Conservation (phyloP, 768 basidiomycete species). For the Amanita rubescens region DNA sequence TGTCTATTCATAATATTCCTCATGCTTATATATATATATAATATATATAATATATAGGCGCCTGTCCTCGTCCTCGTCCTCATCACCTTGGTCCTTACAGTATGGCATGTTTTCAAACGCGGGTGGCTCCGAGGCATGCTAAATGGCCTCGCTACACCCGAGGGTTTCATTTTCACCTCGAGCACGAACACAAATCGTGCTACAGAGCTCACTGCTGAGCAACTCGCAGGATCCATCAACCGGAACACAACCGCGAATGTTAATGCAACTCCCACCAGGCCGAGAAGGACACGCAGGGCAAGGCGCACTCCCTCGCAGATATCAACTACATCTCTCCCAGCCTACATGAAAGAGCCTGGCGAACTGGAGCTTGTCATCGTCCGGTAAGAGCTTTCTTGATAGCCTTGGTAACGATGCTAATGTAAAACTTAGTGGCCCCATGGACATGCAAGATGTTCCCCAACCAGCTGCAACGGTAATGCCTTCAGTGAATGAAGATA, state of each 20-base stretch:
- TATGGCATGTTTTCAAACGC: not conserved
- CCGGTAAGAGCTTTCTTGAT: conserved; percentile 24
- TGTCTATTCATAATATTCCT: not conserved
- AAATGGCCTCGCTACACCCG: not conserved
- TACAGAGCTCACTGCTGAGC: conserved; percentile 47
- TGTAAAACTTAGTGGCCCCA: conserved; percentile 31
- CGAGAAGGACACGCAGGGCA: conserved; percentile 35
- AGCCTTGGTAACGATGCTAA: not conserved
- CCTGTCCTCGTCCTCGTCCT: not conserved
- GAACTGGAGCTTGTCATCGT: conserved; percentile 74
- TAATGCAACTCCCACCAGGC: conserved; percentile 18
- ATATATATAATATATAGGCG: not conserved
- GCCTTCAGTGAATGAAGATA: conserved; percentile 30
- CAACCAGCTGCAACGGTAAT: conserved; percentile 35
- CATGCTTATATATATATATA: too few relatives aligned
- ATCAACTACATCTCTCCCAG: conserved; percentile 69
- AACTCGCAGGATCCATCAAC: conserved; percentile 44
- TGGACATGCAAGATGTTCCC: conserved; percentile 47
- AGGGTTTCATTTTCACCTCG: not conserved
- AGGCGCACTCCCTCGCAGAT: conserved; percentile 73
- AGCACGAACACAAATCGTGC: not conserved
- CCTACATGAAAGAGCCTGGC: conserved; percentile 79
- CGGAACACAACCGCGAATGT: conserved; percentile 6
- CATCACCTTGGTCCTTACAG: not conserved
- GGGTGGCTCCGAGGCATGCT: not conserved